phyloP scores from a whole-genome alignment of 176 grass and related monocot species.

The Tillandsia fasciculata region DNA sequence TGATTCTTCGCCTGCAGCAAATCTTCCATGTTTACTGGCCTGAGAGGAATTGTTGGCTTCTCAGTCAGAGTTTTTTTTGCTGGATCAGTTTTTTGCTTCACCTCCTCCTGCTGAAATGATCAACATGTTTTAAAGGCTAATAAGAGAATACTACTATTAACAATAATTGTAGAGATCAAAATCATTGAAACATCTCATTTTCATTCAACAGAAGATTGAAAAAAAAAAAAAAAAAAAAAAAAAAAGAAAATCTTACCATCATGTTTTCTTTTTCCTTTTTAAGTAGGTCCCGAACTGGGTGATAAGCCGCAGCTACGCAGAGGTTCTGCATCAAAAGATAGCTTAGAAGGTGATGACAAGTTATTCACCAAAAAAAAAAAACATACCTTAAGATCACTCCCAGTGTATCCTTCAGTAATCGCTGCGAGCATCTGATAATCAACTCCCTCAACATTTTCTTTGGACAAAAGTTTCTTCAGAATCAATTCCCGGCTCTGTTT shows the following conservation, averaged over 20 bases:
- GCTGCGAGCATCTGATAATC: slow-evolving; percentile 66
- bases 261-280: slow-evolving; percentile 50
- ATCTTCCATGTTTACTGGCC: too few species aligned
- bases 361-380: neutral
- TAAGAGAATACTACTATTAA: too few species aligned
- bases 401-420: slow-evolving; percentile 89
- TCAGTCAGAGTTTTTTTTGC: too few species aligned
- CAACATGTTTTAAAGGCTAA: too few species aligned
- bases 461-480: slow-evolving; percentile 71
- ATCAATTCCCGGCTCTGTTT: slow-evolving; percentile 66
- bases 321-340: slow-evolving; percentile 58
- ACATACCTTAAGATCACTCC: slow-evolving; percentile 81
- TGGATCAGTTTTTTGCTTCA: too few species aligned
- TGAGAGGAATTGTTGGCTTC: too few species aligned
- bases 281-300: slow-evolving; percentile 76
- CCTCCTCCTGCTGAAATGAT: too few species aligned
- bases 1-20: too few species aligned
- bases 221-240: neutral
- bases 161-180: too few species aligned
- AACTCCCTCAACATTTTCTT: slow-evolving; percentile 84
- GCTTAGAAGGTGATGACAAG: neutral
- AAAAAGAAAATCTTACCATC: slow-evolving; percentile 15
- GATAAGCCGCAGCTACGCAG: slow-evolving; percentile 83
- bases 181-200: too few species aligned
- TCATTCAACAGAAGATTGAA: neutral